Evolutionary conservation across 2,329 filamentous ascomycete genomes (phyloP).

Genomic region (Neofusicoccum umdonicola): DNA sequence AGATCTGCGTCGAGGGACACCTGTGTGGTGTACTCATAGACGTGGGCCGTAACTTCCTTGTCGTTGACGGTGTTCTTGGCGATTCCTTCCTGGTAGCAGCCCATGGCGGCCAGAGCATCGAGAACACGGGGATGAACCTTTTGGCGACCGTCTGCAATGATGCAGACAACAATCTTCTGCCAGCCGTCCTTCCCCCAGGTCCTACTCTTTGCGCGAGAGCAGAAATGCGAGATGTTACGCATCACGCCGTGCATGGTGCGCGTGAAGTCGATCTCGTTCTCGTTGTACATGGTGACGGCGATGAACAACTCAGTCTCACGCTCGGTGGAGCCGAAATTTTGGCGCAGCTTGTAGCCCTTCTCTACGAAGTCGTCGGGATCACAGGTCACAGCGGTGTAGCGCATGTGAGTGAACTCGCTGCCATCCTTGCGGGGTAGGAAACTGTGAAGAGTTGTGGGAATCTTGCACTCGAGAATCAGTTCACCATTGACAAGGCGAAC

Average conservation of each 20-base stretch:
- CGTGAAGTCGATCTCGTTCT: slow-evolving; percentile 94
- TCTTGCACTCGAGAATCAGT: slow-evolving; percentile 97
- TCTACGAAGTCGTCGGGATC: slow-evolving; percentile 91
- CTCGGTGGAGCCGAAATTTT: slow-evolving; percentile 78
- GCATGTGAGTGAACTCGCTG: slow-evolving; percentile 97
- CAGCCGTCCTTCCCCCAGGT: slow-evolving; percentile 97
- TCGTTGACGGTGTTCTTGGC: slow-evolving; percentile 98
- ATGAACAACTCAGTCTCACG: slow-evolving; percentile 96
- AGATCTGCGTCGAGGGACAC: slow-evolving; percentile 93
- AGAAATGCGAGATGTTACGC: slow-evolving; percentile 97
- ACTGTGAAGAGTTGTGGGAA: slow-evolving; percentile 95
- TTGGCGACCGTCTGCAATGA: slow-evolving; percentile 91
- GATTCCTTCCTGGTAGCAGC: slow-evolving; percentile 96
- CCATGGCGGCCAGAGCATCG: slow-evolving; percentile 92
- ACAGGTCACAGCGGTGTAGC: slow-evolving; percentile 97
- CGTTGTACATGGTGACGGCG: slow-evolving; percentile 98
- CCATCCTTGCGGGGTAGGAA: slow-evolving; percentile 92
- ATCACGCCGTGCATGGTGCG: slow-evolving; percentile 98
- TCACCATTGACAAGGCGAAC: slow-evolving; percentile 97
- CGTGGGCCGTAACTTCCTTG: slow-evolving; percentile 89
- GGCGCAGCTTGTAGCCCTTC: slow-evolving; percentile 86
- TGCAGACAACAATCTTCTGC: slow-evolving; percentile 98
- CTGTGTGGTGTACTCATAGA: slow-evolving; percentile 98
- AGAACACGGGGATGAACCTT: slow-evolving; percentile 91
- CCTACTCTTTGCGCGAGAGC: slow-evolving; percentile 82